These are phyloP conservation scores for Pseudogymnoascus sp. DNA, from an alignment of 2,329 filamentous ascomycete species.

Conservation along the genomic window DNA sequence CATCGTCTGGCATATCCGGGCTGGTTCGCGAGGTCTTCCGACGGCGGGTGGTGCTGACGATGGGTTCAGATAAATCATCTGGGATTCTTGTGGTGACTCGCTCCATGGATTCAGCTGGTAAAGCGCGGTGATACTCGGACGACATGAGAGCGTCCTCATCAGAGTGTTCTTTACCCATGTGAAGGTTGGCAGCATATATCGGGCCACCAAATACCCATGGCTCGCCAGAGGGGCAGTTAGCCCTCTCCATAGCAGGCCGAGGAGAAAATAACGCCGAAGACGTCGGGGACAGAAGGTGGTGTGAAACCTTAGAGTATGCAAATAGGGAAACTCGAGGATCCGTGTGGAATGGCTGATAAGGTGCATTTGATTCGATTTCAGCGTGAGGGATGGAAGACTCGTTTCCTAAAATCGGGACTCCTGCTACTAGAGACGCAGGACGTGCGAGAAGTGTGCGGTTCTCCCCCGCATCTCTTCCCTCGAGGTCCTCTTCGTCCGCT, in stretches of 20 bases:
- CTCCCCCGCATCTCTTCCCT: slow-evolving; percentile 21
- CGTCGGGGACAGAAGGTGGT: neutral
- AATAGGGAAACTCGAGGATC: slow-evolving; percentile 76
- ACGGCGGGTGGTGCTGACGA: slow-evolving; percentile 72
- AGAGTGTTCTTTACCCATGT: slow-evolving; percentile 39
- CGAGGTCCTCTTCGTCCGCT: slow-evolving; percentile 24
- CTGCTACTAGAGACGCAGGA: slow-evolving; percentile 26
- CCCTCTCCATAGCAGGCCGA: slow-evolving; percentile 23
- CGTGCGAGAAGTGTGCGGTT: slow-evolving; percentile 13
- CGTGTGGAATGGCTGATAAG: slow-evolving; percentile 93
- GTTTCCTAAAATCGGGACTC: slow-evolving; percentile 28
- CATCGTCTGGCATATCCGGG: slow-evolving; percentile 43
- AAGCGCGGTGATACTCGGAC: slow-evolving; percentile 44
- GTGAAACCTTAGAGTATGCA: slow-evolving; percentile 40
- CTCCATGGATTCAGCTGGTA: slow-evolving; percentile 58
- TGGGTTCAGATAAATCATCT: slow-evolving; percentile 54
- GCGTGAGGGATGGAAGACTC: slow-evolving; percentile 64
- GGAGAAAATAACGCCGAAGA: slow-evolving; percentile 21
- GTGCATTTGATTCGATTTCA: slow-evolving; percentile 91
- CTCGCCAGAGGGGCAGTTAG: slow-evolving; percentile 20
- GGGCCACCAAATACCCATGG: slow-evolving; percentile 54
- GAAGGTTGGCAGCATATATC: slow-evolving; percentile 42
- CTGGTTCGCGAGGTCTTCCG: slow-evolving; percentile 46
- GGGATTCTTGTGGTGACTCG: slow-evolving; percentile 45
- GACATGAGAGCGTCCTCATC: slow-evolving; percentile 35